Base-by-base conservation (phyloP, 768 basidiomycete species). In the Lactarius indigo region DNA sequence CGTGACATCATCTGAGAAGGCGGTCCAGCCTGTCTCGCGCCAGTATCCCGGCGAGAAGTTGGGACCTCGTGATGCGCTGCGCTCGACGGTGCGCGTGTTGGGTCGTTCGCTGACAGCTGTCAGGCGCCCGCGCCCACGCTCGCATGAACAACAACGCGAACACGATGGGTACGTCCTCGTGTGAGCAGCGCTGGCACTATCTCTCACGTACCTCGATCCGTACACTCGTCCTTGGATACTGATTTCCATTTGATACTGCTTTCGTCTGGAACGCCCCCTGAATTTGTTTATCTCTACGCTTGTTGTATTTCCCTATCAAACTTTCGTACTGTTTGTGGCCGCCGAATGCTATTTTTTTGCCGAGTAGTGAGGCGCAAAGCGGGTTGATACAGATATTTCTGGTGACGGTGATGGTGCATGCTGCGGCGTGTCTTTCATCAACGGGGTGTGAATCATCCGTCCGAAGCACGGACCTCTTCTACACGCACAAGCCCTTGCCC, bases 81-180 rank as follows among this genome's bases (percentile, higher is more conserved):
- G 66, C 41, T 26, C 57, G 5, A 58, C 65, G 0, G 56, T 47
- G 7, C 61, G 61, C 31, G 20, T 64, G 39, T 2, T 63, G 33
- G 66, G 41, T 35, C 66, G 66, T 33, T 59, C 66, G 4, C 1
- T 63, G 5, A 57, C 31, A 0, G 41, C 57, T 4, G 62, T 55
- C 18, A 63, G 39, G 39, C 4, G 30, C 12, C 18, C 20, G 15
- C 57, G 30, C 12, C 18, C 20, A 9, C 57, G 65, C 41, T 35
- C 57, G 28, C 52, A 12, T 33, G 26, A 23, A 8, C 28, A 6
- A 35, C 31, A 28, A n/a, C 35, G 28, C 23, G 52, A 23, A 28
- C 50, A 42, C n/a, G 61, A 59, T 1, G 57, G 26, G 0, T 59
- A 50, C 28, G 62, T 64, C 1, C 30, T 67, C 42, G 33, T 64